Evolutionary conservation across 2,329 filamentous ascomycete genomes (phyloP), one percentile per base, ranked within the genome.

Genomic region (Cladosporium sp.): DNA sequence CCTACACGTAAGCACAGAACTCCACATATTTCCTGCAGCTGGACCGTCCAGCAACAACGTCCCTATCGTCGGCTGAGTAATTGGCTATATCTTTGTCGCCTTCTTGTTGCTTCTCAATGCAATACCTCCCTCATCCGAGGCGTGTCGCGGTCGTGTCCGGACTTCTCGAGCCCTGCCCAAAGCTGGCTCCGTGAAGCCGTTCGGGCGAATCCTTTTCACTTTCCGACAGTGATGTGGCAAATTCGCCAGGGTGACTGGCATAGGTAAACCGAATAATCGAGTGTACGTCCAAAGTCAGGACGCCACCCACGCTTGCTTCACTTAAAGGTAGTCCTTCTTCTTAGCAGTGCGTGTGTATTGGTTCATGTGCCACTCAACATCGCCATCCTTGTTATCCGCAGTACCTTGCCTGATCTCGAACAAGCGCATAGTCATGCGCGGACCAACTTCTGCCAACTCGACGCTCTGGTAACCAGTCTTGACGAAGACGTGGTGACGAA

Each of bases 341-440:
- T 89, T 88, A 72, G 90, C 89, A 16, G 94, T 98, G 71, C 95
- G 85, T 10, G 94, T 99, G 78, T 97, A 99, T 76, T 97, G 94
- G 67, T 92, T 96, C 69, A 99, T 83, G 69, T 95, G 91, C 95
- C 95, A 99, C 80, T 99, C 95, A 5, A 96, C 88, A 79, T 99
- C 95, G 4, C 94, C 94, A 70, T 96, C 91, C 78, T 96, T 96
- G 74, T 93, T 96, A 76, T 98, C 95, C 67, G 97, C 82, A 4
- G 94, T 96, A 18, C 95, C 94, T 62, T 89, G 90, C 56, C 93
- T 86, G 67, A 99, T 97, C 81, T 98, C 92, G 75, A 98, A 99
- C 62, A 93, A 82, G 70, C 92, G 85, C 92, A 98, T 95, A n/a
- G 93, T 97, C 92, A 98, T 97, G 65, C 95, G 85, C 1, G 95